Percentiles rank a stretch among this genome's conserved stretches.
Evolutionary conservation across 805 yeast genomes (phyloP).

Genomic region (Yarrowia sp.): DNA sequence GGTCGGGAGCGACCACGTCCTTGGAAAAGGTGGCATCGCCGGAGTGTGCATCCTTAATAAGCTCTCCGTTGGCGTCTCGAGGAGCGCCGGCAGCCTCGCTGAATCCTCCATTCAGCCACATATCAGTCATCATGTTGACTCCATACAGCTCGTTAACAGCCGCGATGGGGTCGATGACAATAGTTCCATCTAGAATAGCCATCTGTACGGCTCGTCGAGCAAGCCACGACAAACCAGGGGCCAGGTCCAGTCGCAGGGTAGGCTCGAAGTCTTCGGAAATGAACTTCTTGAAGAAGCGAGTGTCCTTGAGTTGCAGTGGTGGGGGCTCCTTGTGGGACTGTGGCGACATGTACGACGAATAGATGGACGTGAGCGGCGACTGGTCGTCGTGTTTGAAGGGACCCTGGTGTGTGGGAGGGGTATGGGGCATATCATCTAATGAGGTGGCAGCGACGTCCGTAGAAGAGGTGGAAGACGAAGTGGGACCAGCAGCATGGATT

Average conservation of each 20-base stretch:
- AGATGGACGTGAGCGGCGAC: constrained; percentile 21
- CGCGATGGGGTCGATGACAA: constrained; percentile 79
- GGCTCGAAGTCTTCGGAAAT: constrained; percentile 80
- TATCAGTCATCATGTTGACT: constrained; percentile 13
- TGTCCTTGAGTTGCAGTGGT: constrained; percentile 42
- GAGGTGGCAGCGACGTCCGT: not conserved
- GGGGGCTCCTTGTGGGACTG: constrained; percentile 17
- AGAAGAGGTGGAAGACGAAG: constrained; percentile 7
- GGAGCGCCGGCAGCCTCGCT: constrained; percentile 17
- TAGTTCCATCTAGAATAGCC: constrained; percentile 73
- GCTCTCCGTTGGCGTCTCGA: constrained; percentile 14
- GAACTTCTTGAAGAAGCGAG: constrained; percentile 60
- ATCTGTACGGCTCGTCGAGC: constrained; percentile 59
- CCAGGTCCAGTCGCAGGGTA: constrained; percentile 56
- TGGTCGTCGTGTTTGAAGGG: constrained; percentile 21
- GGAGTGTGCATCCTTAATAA: constrained; percentile 10
- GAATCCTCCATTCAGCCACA: constrained; percentile 22
- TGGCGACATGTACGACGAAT: constrained; percentile 22
- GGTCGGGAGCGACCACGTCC: constrained; percentile 1
- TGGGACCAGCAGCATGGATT: not conserved
- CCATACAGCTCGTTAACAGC: constrained; percentile 62
- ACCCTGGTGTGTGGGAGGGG: constrained; percentile 12
- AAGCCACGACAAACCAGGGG: constrained; percentile 63
- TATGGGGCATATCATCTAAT: not conserved
- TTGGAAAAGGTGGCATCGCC: constrained; percentile 1